Conservation (phyloP, 1,284 basidiomycete species). For the Trichosporon sp. region DNA sequence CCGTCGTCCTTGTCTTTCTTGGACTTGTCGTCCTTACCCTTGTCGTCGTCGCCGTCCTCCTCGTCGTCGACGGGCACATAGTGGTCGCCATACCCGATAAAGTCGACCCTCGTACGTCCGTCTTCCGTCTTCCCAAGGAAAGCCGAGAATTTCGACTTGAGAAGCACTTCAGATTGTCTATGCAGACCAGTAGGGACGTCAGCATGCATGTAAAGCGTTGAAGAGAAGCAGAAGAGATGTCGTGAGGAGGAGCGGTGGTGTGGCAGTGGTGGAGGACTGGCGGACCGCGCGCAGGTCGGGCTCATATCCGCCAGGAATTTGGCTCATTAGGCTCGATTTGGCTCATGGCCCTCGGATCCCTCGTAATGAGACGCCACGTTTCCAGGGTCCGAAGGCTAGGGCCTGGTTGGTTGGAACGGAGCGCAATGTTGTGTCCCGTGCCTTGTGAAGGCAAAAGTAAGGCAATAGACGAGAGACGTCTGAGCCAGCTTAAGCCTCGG, state of each 20-base stretch:
- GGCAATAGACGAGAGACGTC: neutral
- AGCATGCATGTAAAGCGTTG: neutral
- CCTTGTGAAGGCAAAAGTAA: neutral
- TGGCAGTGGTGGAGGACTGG: too few species aligned
- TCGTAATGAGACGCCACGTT: constrained; percentile 2
- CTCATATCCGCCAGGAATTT: too few species aligned
- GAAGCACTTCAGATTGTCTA: neutral
- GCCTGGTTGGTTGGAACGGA: constrained; percentile 2
- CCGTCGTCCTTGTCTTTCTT: neutral
- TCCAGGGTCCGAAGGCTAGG: neutral
- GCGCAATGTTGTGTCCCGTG: neutral
- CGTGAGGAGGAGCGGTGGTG: neutral
- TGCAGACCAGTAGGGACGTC: neutral
- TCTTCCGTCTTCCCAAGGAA: constrained; percentile 1
- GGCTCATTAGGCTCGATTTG: too few species aligned
- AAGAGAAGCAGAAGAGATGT: neutral
- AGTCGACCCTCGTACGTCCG: constrained; percentile 44
- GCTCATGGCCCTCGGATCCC: neutral
- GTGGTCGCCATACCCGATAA: constrained; percentile 52
- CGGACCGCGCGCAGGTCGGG: too few species aligned
- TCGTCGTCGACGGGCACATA: constrained; percentile 52
- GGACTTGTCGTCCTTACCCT: neutral
- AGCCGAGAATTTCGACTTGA: neutral
- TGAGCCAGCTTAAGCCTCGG: neutral
- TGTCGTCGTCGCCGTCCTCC: constrained; percentile 38